These are phyloP conservation scores for Sugiyamaella mastotermitis DNA, from an alignment of 805 yeast species.

Conservation along the genomic window DNA sequence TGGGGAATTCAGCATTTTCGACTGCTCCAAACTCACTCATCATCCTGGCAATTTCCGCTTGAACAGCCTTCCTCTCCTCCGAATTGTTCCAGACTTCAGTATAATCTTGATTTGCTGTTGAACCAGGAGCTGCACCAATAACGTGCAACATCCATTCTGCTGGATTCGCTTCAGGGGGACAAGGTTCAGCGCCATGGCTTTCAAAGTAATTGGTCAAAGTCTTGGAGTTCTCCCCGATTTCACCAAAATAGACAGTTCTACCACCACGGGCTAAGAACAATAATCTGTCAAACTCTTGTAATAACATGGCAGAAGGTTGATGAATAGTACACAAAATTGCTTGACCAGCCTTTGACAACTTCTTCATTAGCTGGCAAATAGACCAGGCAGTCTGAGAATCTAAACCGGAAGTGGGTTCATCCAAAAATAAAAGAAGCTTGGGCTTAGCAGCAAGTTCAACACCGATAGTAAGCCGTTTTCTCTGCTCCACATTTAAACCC, in stretches of 20 bases:
- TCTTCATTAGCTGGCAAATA: conserved; percentile 54
- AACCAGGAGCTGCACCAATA: conserved; percentile 37
- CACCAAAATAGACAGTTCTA: conserved; percentile 70
- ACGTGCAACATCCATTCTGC: conserved; percentile 87
- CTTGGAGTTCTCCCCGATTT: conserved; percentile 53
- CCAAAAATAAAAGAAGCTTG: conserved; percentile 52
- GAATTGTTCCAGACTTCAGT: conserved; percentile 75
- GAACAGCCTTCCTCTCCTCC: conserved; percentile 50
- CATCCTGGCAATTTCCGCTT: conserved; percentile 52
- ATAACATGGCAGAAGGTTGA: conserved; percentile 76
- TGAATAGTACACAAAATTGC: conserved; percentile 72
- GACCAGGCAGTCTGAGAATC: conserved; percentile 69
- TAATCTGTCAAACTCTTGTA: conserved; percentile 73
- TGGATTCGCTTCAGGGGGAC: conserved; percentile 69
- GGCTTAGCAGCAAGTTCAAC: conserved; percentile 66
- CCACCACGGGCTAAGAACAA: conserved; percentile 68
- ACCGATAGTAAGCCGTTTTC: conserved; percentile 59
- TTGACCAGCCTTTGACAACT: conserved; percentile 54
- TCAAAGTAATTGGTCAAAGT: conserved; percentile 63
- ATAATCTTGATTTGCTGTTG: conserved; percentile 27
- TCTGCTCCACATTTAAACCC: conserved; percentile 59
- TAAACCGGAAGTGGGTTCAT: conserved; percentile 65
- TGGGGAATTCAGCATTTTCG: conserved; percentile 35
- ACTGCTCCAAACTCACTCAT: conserved; percentile 48
- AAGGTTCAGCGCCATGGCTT: conserved; percentile 53